Evolutionary conservation across 306 rosid species (phyloP).

Genomic region (Morella rubra): DNA sequence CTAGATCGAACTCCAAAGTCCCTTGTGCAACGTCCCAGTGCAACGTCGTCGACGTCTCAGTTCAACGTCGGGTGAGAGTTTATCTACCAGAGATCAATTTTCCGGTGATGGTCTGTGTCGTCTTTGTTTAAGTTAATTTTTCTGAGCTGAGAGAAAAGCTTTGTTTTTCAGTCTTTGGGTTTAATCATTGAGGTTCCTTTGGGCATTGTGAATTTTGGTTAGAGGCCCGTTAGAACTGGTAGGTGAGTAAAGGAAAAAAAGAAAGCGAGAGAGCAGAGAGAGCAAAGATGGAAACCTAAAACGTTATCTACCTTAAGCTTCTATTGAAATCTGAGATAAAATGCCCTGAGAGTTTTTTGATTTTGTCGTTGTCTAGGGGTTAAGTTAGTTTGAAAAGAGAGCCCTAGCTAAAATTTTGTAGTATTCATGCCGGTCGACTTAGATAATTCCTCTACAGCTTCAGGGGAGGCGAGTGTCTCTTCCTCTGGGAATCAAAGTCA

Average conservation of each 20-base stretch:
- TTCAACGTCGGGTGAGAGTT: conserved; percentile 31
- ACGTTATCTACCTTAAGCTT: conserved; percentile 29
- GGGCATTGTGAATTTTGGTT: conserved; percentile 54
- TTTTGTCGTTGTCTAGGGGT: not conserved
- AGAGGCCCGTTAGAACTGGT: conserved; percentile 57
- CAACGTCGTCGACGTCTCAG: too few species aligned
- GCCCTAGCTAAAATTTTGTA: conserved; percentile 5
- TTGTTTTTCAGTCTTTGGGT: conserved; percentile 38
- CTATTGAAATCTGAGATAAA: conserved; percentile 40
- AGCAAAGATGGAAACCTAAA: conserved; percentile 32
- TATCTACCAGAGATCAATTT: conserved; percentile 12
- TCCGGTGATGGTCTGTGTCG: conserved; percentile 5
- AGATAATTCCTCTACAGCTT: conserved; percentile 70
- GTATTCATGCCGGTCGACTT: conserved; percentile 63
- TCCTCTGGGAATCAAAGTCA: conserved; percentile 60
- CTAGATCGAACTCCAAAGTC: too few species aligned
- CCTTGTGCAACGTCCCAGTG: too few species aligned
- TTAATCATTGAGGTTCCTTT: conserved; percentile 49
- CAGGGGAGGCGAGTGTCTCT: conserved; percentile 83
- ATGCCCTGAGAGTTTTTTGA: conserved; percentile 35
- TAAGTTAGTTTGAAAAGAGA: conserved; percentile 20
- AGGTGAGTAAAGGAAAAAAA: conserved; percentile 44
- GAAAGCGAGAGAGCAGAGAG: conserved; percentile 23
- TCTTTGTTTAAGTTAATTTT: conserved; percentile 8
- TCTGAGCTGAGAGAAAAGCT: conserved; percentile 27